phyloP scores from a whole-genome alignment of 768 basidiomycete genomes.

The Trametes punicea region DNA sequence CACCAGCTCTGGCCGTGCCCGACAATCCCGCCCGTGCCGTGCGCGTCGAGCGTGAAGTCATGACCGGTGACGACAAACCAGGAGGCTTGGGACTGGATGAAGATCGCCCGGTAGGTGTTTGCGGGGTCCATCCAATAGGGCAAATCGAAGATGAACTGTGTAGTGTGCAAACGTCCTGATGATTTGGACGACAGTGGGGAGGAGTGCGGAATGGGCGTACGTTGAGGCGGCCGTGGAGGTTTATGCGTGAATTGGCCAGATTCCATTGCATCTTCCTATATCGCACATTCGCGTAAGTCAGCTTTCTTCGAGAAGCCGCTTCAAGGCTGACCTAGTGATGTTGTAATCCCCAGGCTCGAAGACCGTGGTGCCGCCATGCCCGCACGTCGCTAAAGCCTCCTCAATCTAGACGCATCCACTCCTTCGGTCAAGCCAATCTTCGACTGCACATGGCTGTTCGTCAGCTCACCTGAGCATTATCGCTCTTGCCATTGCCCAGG shows the following conservation, averaged over 20 bases:
- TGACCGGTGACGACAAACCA: constrained; percentile 60
- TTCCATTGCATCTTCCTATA: constrained; percentile 54
- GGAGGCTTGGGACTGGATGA: constrained; percentile 61
- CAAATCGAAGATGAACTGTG: constrained; percentile 51
- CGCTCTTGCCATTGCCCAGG: constrained; percentile 24
- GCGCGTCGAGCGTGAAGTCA: constrained; percentile 54
- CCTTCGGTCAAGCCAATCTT: background rate
- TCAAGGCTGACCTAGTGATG: constrained; percentile 44
- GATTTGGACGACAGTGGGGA: too few relatives aligned
- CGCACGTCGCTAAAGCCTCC: constrained; percentile 46
- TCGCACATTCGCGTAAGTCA: background rate
- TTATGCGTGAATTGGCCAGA: constrained; percentile 40
- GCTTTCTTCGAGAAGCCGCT: background rate
- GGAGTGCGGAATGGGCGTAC: too few relatives aligned
- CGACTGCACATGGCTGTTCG: background rate
- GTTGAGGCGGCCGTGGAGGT: constrained; percentile 41
- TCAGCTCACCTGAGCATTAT: constrained; percentile 23
- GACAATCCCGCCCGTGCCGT: constrained; percentile 52
- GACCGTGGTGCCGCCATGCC: constrained; percentile 42
- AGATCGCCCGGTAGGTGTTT: constrained; percentile 59
- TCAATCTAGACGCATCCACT: constrained; percentile 36
- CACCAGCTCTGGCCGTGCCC: constrained; percentile 65
- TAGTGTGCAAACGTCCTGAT: background rate
- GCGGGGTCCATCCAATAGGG: constrained; percentile 52
- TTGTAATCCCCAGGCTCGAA: constrained; percentile 47